A percentile compares a stretch with the other conserved stretches of the same genome.
These are phyloP conservation scores for Oryza glumipatula DNA, from an alignment of 176 grass and related monocot species.

Conservation along the genomic window DNA sequence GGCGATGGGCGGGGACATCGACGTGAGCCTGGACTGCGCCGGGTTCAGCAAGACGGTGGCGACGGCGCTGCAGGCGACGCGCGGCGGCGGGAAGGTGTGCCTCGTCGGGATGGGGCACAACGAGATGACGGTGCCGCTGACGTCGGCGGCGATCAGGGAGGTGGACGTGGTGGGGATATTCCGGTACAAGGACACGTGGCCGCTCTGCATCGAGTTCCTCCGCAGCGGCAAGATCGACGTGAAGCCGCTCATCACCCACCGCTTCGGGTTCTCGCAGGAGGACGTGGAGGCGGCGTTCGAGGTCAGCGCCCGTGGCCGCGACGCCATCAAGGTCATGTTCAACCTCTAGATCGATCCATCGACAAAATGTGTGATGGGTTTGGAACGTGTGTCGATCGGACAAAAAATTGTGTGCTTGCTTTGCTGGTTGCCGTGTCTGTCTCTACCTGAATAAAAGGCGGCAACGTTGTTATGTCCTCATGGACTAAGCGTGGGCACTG, in stretches of 20 bases:
- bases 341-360: constrained; percentile 51
- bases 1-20: constrained; percentile 61
- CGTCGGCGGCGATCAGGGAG: constrained; percentile 69
- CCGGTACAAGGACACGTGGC: constrained; percentile 96
- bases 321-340: constrained; percentile 98
- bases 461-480: too few species aligned
- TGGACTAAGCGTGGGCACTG: too few species aligned
- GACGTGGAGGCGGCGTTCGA: constrained; percentile 88
- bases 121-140: constrained; percentile 92
- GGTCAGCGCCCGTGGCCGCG: constrained; percentile 78
- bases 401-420: too few species aligned
- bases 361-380: too few species aligned
- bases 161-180: constrained; percentile 90
- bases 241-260: constrained; percentile 89
- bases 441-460: too few species aligned
- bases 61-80: constrained; percentile 77
- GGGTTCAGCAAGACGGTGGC: constrained; percentile 92
- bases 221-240: constrained; percentile 77
- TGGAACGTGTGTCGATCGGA: too few species aligned
- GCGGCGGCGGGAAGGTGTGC: constrained; percentile 75
- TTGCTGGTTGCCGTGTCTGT: too few species aligned
- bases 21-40: constrained; percentile 86
- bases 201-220: constrained; percentile 75
- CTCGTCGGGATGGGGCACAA: constrained; percentile 91
- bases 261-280: constrained; percentile 79